phyloP scores from a whole-genome alignment of 441 rosid species.

The Francoa sonchifolia region DNA sequence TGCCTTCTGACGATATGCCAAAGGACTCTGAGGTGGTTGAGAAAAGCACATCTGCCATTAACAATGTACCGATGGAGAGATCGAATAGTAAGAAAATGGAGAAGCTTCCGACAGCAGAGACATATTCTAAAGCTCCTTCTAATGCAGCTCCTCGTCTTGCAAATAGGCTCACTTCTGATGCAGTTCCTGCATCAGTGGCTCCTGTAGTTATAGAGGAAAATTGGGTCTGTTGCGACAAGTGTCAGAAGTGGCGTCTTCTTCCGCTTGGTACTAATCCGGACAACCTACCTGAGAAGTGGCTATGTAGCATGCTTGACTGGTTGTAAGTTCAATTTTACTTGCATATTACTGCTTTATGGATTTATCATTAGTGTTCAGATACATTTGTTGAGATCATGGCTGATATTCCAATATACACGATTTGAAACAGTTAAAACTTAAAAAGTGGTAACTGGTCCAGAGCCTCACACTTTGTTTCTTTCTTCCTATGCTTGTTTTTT shows the following conservation, averaged over 20 bases:
- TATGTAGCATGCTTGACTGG: constrained; percentile 92
- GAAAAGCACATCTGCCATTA: constrained; percentile 20
- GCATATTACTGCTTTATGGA: constrained; percentile 1
- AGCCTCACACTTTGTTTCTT: not conserved
- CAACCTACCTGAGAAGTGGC: constrained; percentile 84
- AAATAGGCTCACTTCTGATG: constrained; percentile 28
- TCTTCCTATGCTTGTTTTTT: not conserved
- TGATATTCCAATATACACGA: not conserved
- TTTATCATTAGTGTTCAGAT: not conserved
- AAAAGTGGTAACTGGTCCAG: constrained; percentile 2
- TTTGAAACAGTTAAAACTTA: not conserved
- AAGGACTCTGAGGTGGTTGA: constrained; percentile 31
- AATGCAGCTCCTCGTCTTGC: constrained; percentile 23
- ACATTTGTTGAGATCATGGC: constrained; percentile 1
- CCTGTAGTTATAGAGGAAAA: constrained; percentile 57
- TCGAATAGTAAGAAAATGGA: constrained; percentile 22
- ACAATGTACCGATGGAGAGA: constrained; percentile 30
- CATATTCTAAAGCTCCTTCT: constrained; percentile 16
- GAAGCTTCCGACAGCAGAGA: constrained; percentile 19
- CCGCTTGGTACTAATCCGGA: constrained; percentile 53
- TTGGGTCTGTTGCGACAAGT: constrained; percentile 57
- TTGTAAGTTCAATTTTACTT: constrained; percentile 55
- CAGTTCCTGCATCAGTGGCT: constrained; percentile 28
- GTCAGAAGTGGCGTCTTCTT: constrained; percentile 90
- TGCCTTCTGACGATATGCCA: constrained; percentile 18